Percentiles rank a stretch among this genome's conserved stretches.
Conservation (phyloP, 1,284 basidiomycete genomes). For the Leccinum fuscescens region DNA sequence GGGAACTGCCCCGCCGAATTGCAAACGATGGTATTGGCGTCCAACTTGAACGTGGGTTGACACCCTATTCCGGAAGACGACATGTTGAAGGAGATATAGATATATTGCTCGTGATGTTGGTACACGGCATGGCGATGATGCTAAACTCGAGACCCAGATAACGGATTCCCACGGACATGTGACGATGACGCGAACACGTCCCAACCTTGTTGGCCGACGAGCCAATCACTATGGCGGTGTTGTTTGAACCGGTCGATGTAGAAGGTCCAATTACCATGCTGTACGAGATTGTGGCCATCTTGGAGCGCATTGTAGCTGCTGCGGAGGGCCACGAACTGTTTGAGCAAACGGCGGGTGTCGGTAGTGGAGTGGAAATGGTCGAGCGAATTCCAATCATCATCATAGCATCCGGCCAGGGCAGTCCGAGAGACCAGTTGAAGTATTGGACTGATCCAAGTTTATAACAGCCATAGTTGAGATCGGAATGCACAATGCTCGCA, state of each 20-base stretch:
- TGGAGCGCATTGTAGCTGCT: conserved; percentile 68
- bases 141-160: conserved; percentile 66
- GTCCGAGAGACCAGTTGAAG: conserved; percentile 84
- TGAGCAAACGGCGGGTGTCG: conserved; percentile 68
- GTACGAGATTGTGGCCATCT: conserved; percentile 80
- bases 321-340: conserved; percentile 73
- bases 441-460: conserved; percentile 85
- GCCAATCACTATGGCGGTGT: conserved; percentile 78
- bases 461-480: conserved; percentile 84
- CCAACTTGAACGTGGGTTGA: conserved; percentile 46
- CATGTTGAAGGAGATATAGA: conserved; percentile 57
- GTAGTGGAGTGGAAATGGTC: conserved; percentile 92
- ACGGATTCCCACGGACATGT: no score
- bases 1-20: conserved; percentile 48
- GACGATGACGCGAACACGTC: no score
- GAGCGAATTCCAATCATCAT: conserved; percentile 85
- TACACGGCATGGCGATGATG: conserved; percentile 66
- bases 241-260: conserved; percentile 81
- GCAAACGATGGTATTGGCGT: conserved; percentile 46
- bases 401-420: conserved; percentile 67
- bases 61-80: conserved; percentile 64
- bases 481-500: conserved; percentile 71
- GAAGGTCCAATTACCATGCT: conserved; percentile 81
- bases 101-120: conserved; percentile 53
- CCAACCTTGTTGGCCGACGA: conserved; percentile 43